These are phyloP conservation scores for Posidonia australis DNA, from an alignment of 106 monocot genomes.

Conservation along the genomic window DNA sequence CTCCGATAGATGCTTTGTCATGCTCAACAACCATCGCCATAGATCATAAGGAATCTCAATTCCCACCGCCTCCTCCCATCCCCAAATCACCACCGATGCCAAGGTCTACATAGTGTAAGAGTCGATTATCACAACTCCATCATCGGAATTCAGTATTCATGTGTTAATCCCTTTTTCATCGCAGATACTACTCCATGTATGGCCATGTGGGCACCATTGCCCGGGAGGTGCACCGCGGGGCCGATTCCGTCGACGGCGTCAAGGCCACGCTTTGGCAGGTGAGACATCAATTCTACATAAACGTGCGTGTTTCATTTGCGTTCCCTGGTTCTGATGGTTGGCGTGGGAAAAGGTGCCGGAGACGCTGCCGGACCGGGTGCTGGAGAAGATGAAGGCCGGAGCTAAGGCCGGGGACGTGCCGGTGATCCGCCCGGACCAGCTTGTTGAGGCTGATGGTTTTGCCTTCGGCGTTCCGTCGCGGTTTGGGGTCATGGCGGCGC, in stretches of 20 bases:
- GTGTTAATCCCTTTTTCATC: not conserved
- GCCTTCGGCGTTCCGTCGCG: constrained; percentile 53
- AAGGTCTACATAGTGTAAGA: constrained; percentile 5
- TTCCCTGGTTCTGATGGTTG: not conserved
- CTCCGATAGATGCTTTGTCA: too few relatives aligned
- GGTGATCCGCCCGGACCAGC: constrained; percentile 19
- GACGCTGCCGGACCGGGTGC: constrained; percentile 39
- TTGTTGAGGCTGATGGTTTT: constrained; percentile 50
- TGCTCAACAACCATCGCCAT: too few relatives aligned
- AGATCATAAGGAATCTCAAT: too few relatives aligned
- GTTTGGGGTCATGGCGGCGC: constrained; percentile 60
- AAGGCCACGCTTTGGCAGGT: constrained; percentile 32
- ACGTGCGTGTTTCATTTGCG: not conserved
- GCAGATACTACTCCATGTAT: constrained; percentile 24
- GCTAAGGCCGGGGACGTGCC: constrained; percentile 27
- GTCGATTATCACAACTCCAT: not conserved
- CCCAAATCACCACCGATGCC: not conserved
- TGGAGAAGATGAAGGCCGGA: constrained; percentile 51
- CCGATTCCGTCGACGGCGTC: constrained; percentile 28
- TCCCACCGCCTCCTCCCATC: not conserved
- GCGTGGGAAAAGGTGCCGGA: constrained; percentile 32
- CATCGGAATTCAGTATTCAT: not conserved
- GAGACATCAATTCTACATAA: not conserved
- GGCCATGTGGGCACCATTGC: constrained; percentile 22
- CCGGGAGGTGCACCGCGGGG: constrained; percentile 10